Evolutionary conservation across 176 grass and related monocot genomes (phyloP).

Genomic region (Phoenix roebelenii): DNA sequence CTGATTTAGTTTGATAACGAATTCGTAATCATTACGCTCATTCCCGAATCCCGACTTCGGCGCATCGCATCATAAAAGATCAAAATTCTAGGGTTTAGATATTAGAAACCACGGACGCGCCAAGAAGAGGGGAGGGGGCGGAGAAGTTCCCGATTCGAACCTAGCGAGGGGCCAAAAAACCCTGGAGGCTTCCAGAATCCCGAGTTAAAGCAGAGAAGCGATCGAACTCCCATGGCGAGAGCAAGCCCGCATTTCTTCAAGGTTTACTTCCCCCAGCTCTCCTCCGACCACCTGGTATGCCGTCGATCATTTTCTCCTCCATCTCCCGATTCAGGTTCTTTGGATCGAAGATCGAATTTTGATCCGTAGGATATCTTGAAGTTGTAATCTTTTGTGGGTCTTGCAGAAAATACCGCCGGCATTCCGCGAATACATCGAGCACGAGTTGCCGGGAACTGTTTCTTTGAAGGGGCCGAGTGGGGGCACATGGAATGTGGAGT

Average conservation of each 20-base stretch:
- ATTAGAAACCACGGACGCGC: too few relatives aligned
- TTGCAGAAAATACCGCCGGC: slow-evolving; percentile 62
- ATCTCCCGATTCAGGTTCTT: background rate
- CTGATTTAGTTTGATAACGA: too few relatives aligned
- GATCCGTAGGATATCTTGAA: background rate
- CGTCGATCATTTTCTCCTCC: slow-evolving; percentile 10
- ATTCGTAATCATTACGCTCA: too few relatives aligned
- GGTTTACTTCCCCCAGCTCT: slow-evolving; percentile 31
- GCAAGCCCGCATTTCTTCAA: slow-evolving; percentile 28
- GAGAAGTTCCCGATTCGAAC: too few relatives aligned
- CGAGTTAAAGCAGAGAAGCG: too few relatives aligned
- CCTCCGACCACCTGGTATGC: slow-evolving; percentile 25
- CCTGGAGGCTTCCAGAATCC: too few relatives aligned
- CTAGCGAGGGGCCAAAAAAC: too few relatives aligned
- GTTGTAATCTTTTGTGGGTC: slow-evolving; percentile 16
- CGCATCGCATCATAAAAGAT: too few relatives aligned
- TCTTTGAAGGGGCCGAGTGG: slow-evolving; percentile 52
- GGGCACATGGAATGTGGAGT: slow-evolving; percentile 37
- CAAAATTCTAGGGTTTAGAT: too few relatives aligned
- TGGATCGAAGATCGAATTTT: background rate
- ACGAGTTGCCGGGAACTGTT: slow-evolving; percentile 26
- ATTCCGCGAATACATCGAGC: slow-evolving; percentile 42
- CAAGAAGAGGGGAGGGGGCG: too few relatives aligned
- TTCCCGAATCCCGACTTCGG: too few relatives aligned
- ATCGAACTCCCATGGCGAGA: too few relatives aligned